Conservation (phyloP, 768 basidiomycete genomes). For the Boletales sp. region DNA sequence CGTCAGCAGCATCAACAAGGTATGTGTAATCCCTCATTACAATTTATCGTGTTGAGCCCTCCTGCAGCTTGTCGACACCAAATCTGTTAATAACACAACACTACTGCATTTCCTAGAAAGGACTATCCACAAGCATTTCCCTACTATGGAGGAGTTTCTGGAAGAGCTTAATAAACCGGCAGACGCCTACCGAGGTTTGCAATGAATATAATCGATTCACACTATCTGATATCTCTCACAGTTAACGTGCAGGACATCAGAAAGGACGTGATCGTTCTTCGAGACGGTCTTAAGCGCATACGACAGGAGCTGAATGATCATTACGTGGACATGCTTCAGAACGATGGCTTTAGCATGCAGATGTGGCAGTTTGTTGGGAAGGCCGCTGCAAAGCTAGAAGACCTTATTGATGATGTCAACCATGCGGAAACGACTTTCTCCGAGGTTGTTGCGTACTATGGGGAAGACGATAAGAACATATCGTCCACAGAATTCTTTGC, state of each 20-base stretch:
- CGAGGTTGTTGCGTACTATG: slow-evolving; percentile 87
- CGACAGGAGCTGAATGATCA: slow-evolving; percentile 77
- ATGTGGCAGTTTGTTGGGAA: slow-evolving; percentile 90
- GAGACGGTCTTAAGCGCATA: slow-evolving; percentile 74
- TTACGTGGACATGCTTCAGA: slow-evolving; percentile 66
- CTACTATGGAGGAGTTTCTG: slow-evolving; percentile 80
- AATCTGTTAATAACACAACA: slow-evolving; percentile 92
- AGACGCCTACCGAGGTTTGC: slow-evolving; percentile 85
- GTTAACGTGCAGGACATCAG: slow-evolving; percentile 87
- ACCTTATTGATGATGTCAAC: slow-evolving; percentile 83
- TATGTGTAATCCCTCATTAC: slow-evolving; percentile 24
- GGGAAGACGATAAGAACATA: slow-evolving; percentile 88
- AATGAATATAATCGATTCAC: background rate
- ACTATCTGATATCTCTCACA: slow-evolving; percentile 30
- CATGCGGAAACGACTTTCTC: slow-evolving; percentile 79
- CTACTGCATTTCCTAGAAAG: slow-evolving; percentile 92
- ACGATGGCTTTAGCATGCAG: slow-evolving; percentile 79
- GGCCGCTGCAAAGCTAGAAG: slow-evolving; percentile 72
- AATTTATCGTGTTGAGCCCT: slow-evolving; percentile 1
- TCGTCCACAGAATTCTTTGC: slow-evolving; percentile 91
- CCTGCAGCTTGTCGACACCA: slow-evolving; percentile 89
- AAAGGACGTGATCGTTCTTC: slow-evolving; percentile 68
- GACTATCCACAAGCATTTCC: slow-evolving; percentile 84
- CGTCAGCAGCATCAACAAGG: slow-evolving; percentile 97
- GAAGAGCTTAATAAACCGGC: slow-evolving; percentile 87